A percentile compares a stretch with the other conserved stretches of the same genome.
These are phyloP conservation scores for Schwanniomyces yamadae DNA, from an alignment of 805 yeast genomes.

Conservation along the genomic window DNA sequence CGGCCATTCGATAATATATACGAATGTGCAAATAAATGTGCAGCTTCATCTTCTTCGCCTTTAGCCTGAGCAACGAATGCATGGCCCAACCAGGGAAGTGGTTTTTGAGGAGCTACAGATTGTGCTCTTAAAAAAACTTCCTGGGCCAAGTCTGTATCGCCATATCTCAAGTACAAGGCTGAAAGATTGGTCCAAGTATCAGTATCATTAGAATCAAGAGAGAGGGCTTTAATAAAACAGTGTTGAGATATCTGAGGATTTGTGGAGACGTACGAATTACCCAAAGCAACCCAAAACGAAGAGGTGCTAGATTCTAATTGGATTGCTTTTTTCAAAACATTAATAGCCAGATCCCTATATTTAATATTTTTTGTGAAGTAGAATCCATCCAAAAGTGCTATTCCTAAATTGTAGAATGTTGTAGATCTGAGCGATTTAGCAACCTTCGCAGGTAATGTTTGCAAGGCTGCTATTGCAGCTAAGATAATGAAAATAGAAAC, in stretches of 20 bases:
- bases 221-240: conserved; percentile 80
- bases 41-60: conserved; percentile 53
- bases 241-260: conserved; percentile 85
- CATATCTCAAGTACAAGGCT: conserved; percentile 63
- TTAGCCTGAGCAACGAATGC: conserved; percentile 58
- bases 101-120: conserved; percentile 73
- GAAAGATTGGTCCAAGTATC: conserved; percentile 82
- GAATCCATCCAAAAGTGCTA: conserved; percentile 53
- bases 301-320: conserved; percentile 67
- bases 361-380: conserved; percentile 8
- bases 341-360: conserved; percentile 53
- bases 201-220: conserved; percentile 66
- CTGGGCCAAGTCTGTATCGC: conserved; percentile 70
- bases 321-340: conserved; percentile 62
- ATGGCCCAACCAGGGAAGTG: conserved; percentile 82
- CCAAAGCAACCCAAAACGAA: conserved; percentile 80
- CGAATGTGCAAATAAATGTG: conserved; percentile 71
- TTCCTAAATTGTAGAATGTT: conserved; percentile 66
- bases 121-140: conserved; percentile 74
- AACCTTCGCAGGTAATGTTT: conserved; percentile 30
- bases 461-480: conserved; percentile 46
- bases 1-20: conserved; percentile 73
- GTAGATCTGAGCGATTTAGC: conserved; percentile 55
- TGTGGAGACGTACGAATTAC: conserved; percentile 63
- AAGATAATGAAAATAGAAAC: conserved; percentile 43